Evolutionary conservation across 1,284 basidiomycete species (phyloP).

Genomic region (Fomitopsis schrenkii): DNA sequence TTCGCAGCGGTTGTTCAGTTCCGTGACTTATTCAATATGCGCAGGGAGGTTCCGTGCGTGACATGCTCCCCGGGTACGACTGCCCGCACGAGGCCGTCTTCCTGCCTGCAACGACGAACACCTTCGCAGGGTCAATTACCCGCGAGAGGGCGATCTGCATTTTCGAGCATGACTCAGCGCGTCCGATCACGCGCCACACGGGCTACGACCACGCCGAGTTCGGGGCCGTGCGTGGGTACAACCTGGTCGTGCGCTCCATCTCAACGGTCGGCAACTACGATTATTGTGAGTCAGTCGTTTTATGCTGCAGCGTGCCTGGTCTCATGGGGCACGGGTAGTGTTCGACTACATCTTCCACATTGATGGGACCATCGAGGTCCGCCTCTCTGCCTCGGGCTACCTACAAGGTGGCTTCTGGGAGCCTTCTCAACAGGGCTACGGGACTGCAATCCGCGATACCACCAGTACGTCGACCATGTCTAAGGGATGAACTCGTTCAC

Average conservation of each 20-base stretch:
- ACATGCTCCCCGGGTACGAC: conserved; percentile 61
- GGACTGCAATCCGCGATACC: conserved; percentile 50
- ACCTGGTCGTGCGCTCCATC: conserved; percentile 52
- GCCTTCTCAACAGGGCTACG: conserved; percentile 45
- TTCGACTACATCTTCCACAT: conserved; percentile 67
- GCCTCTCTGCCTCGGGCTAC: conserved; percentile 64
- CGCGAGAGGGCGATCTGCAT: conserved; percentile 56
- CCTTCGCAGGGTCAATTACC: conserved; percentile 37
- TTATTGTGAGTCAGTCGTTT: conserved; percentile 37
- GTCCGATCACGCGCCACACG: conserved; percentile 56
- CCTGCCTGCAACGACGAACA: conserved; percentile 53
- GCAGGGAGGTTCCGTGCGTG: conserved; percentile 42
- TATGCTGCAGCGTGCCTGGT: background rate
- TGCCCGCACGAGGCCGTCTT: conserved; percentile 59
- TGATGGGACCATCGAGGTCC: conserved; percentile 64
- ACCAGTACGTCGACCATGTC: conserved; percentile 36
- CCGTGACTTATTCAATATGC: no score
- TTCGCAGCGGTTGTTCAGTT: background rate
- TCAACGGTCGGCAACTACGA: conserved; percentile 63
- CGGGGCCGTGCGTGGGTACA: conserved; percentile 57
- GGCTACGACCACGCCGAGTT: conserved; percentile 48
- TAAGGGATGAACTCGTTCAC: background rate
- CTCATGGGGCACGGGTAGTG: conserved; percentile 17
- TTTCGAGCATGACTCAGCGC: conserved; percentile 57
- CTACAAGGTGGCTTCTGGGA: conserved; percentile 61